These are phyloP conservation scores for Sarocladium strictum DNA, from an alignment of 2,329 filamentous ascomycete species.

Conservation along the genomic window DNA sequence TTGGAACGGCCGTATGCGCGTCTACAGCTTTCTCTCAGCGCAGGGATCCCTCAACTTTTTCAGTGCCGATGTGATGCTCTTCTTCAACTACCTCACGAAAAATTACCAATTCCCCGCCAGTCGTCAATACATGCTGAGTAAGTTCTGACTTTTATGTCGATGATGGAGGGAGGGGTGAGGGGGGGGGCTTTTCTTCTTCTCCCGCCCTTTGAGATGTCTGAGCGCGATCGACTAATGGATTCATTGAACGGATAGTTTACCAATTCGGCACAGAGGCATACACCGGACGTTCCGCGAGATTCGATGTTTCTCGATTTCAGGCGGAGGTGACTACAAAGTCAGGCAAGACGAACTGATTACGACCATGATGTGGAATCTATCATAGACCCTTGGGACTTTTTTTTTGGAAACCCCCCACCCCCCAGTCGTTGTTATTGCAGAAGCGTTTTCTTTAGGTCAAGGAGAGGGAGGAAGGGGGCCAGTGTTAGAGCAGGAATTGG, in stretches of 20 bases:
- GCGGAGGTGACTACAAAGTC: too few species aligned
- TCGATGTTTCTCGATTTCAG: conserved; percentile 16
- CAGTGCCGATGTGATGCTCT: conserved; percentile 45
- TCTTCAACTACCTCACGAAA: conserved; percentile 43
- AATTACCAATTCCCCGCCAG: conserved; percentile 33
- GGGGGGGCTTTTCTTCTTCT: too few species aligned
- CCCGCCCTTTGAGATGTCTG: too few species aligned
- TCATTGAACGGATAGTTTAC: conserved; percentile 13
- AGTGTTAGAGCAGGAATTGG: too few species aligned
- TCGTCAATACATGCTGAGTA: conserved; percentile 20
- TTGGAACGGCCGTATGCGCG: conserved; percentile 49
- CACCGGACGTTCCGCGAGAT: conserved; percentile 18
- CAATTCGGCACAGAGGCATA: conserved; percentile 20
- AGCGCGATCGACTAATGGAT: background rate
- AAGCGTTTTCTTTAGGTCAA: too few species aligned
- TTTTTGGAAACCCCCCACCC: too few species aligned
- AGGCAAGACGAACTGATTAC: too few species aligned
- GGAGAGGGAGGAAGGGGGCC: too few species aligned
- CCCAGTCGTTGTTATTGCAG: too few species aligned
- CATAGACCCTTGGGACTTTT: too few species aligned
- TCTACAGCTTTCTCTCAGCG: conserved; percentile 45
- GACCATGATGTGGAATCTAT: too few species aligned
- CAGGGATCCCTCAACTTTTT: conserved; percentile 38
- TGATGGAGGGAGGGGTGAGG: too few species aligned
- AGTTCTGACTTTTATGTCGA: background rate